Base-by-base conservation (phyloP, 305 asterid species). In the Ilex paraguariensis region DNA sequence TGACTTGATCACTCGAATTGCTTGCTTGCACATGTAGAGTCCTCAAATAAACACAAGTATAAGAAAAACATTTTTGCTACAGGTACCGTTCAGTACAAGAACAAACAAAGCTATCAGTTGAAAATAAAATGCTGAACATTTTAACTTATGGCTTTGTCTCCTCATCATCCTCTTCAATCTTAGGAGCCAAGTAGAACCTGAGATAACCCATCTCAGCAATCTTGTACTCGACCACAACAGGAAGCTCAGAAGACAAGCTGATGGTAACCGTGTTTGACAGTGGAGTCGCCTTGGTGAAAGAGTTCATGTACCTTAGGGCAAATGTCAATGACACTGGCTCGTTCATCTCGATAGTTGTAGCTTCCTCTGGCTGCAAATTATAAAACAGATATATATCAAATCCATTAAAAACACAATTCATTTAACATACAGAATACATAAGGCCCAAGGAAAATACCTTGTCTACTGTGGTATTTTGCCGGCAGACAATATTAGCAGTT, bases 121-220 rank as follows among this genome's bases (percentile, higher is more conserved):
- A 36, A 8, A 36, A 4, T 8, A 46, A 46, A 46, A 46, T 46
- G 52, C 52, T 16, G 31, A 57, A 4, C 42, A 36, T 5, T 36
- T 36, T 1, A 36, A 36, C 57, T 81, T 75, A 84, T 69, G 90
- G 62, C 36, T 84, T 78, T 3, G 75, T 58, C 31, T 87, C 96
- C 59, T 86, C 97, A 10, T 79, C 95, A 3, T 92, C 98, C 63
- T 92, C 96, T 74, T 91, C 97, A 17, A 92, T 85, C 84, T 92
- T 89, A 33, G 98, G 97, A 13, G 97, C 95, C 85, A 92, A 62
- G 73, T 90, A 87, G 75, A 82, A 92, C 63, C 97, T 82, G 28
- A 92, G 63, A 70, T 92, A 83, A 28, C 98, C 98, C 97, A 92
- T 90, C 76, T 92, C 97, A 3, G 96, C 97, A 75, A 92, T 83